A percentile compares a stretch with the other conserved stretches of the same genome.
phyloP scores from a whole-genome alignment of 257 asterid genomes.

The Fraxinus americana region DNA sequence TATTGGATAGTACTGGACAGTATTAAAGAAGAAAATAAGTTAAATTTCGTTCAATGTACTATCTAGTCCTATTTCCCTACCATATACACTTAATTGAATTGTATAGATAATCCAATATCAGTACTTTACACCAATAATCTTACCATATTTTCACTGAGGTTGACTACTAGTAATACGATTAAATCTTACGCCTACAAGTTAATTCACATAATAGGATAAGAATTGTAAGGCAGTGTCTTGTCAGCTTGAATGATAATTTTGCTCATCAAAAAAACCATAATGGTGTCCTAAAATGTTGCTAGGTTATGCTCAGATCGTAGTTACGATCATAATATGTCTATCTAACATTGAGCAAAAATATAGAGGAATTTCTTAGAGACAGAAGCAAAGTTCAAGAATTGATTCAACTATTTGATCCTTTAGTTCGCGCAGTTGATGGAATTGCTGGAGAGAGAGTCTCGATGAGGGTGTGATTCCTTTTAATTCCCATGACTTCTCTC shows the following conservation, averaged over 20 bases:
- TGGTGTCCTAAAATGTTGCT: background rate
- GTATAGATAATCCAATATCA: background rate
- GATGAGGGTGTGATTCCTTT: conserved; percentile 64
- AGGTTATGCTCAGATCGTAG: background rate
- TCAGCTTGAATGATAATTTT: background rate
- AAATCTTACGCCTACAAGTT: background rate
- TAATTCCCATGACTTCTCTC: background rate
- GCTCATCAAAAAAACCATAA: conserved; percentile 7
- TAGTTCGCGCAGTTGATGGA: conserved; percentile 70
- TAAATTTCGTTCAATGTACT: too few species aligned
- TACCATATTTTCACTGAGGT: background rate
- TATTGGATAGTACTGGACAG: too few species aligned
- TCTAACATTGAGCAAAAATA: conserved; percentile 18
- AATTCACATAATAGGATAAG: background rate
- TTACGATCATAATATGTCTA: conserved; percentile 6
- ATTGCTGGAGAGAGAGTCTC: conserved; percentile 83
- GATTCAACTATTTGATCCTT: conserved; percentile 77
- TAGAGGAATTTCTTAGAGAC: conserved; percentile 82
- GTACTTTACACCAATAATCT: background rate
- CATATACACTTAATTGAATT: background rate
- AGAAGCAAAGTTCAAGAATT: conserved; percentile 75
- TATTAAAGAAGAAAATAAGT: too few species aligned
- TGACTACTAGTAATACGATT: background rate
- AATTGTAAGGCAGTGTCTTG: background rate
- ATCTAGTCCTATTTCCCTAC: too few species aligned